Evolutionary conservation across 805 yeast species (phyloP).

Genomic region (Ogataea trehaloabstinens): DNA sequence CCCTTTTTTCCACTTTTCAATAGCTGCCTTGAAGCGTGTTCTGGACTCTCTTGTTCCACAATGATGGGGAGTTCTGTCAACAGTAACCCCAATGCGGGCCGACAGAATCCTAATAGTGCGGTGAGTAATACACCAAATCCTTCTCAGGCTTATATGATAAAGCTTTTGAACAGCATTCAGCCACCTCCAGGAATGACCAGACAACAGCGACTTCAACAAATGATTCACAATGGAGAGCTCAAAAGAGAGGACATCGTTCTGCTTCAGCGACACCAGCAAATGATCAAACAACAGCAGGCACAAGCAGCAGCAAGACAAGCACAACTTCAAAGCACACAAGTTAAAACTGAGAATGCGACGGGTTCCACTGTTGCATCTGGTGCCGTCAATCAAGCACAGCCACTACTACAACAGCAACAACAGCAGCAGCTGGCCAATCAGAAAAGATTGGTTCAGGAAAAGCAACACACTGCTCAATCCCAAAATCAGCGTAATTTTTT

Average conservation of each 20-base stretch:
- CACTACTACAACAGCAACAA: conserved; percentile 21
- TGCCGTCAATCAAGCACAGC: conserved; percentile 14
- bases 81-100: conserved; percentile 3
- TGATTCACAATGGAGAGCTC: conserved; percentile 31
- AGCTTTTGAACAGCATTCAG: conserved; percentile 29
- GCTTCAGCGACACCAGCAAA: conserved; percentile 32
- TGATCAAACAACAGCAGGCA: conserved; percentile 27
- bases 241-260: conserved; percentile 30
- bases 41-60: neutral
- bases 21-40: no score
- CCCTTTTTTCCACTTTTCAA: no score
- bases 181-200: conserved; percentile 34
- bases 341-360: conserved; percentile 1
- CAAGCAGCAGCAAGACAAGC: conserved; percentile 22
- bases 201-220: conserved; percentile 32
- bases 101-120: conserved; percentile 1
- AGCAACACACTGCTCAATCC: conserved; percentile 21
- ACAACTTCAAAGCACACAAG: conserved; percentile 8
- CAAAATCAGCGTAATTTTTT: conserved; percentile 23
- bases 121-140: conserved; percentile 5
- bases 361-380: conserved; percentile 9
- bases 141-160: conserved; percentile 27
- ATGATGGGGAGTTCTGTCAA: conserved; percentile 15
- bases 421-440: conserved; percentile 15
- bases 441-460: conserved; percentile 21